A percentile compares a stretch with the other conserved stretches of the same genome.
Conservation (phyloP, 2,329 filamentous ascomycete genomes). For the Tothia fuscella region DNA sequence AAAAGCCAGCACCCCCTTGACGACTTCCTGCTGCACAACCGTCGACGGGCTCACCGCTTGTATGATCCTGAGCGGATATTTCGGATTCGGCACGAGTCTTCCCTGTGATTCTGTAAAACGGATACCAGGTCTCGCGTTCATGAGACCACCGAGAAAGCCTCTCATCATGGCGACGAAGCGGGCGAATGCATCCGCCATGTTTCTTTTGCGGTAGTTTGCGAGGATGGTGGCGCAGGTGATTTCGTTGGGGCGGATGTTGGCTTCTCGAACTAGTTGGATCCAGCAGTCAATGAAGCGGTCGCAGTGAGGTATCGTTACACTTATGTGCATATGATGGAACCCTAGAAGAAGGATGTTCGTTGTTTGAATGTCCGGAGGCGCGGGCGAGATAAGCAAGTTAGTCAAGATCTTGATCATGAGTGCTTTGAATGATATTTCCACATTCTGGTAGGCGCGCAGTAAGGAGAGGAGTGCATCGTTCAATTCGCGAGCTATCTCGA, state of each 20-base stretch:
- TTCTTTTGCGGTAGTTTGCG: constrained; percentile 24
- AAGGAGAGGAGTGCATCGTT: constrained; percentile 21
- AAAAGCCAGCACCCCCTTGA: constrained; percentile 8
- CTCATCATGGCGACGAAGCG: constrained; percentile 30
- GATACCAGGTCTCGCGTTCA: constrained; percentile 28
- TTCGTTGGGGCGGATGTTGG: constrained; percentile 35
- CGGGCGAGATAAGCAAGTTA: constrained; percentile 51
- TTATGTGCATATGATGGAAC: constrained; percentile 28
- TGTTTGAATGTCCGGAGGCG: constrained; percentile 54
- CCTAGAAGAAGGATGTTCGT: constrained; percentile 60
- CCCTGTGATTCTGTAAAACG: constrained; percentile 20
- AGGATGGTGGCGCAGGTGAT: constrained; percentile 30
- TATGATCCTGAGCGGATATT: neutral
- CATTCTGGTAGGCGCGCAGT: constrained; percentile 11
- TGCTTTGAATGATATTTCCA: constrained; percentile 9
- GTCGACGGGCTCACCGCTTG: constrained; percentile 7
- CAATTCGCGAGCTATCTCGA: constrained; percentile 13
- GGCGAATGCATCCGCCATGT: constrained; percentile 24
- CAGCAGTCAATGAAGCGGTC: constrained; percentile 15
- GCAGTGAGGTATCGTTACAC: neutral
- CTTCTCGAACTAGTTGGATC: constrained; percentile 20
- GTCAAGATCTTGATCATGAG: constrained; percentile 37
- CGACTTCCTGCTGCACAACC: constrained; percentile 2
- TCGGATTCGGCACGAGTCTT: constrained; percentile 13
- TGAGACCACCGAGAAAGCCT: constrained; percentile 25